These are phyloP conservation scores for Mycena indigotica DNA, from an alignment of 768 basidiomycete species.

Conservation along the genomic window DNA sequence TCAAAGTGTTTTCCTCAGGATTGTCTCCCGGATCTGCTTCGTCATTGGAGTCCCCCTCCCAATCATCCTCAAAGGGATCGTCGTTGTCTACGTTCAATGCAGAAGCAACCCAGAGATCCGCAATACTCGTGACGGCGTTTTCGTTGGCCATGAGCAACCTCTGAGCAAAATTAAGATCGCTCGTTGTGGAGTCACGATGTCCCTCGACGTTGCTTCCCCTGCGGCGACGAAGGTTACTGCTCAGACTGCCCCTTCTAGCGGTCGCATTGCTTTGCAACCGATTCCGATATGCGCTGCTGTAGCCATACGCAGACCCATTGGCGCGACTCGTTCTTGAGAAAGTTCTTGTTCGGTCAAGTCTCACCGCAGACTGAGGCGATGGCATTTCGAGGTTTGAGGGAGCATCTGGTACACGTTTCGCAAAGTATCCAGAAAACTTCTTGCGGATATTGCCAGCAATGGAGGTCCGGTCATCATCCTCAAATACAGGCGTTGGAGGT, in stretches of 20 bases:
- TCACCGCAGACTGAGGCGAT: conserved; percentile 44
- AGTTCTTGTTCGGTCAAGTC: conserved; percentile 46
- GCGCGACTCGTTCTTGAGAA: conserved; percentile 61
- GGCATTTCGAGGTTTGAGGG: conserved; percentile 34
- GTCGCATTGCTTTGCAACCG: conserved; percentile 53
- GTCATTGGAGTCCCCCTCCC: conserved; percentile 39
- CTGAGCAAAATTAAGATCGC: conserved; percentile 85
- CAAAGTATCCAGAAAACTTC: conserved; percentile 63
- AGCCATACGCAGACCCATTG: conserved; percentile 83
- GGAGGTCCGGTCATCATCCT: conserved; percentile 42
- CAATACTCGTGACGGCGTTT: conserved; percentile 90
- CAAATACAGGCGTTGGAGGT: conserved; percentile 49
- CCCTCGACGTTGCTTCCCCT: conserved; percentile 53
- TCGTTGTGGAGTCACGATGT: conserved; percentile 41
- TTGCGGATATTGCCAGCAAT: conserved; percentile 46
- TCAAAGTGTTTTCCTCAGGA: background rate
- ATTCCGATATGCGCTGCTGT: conserved; percentile 58
- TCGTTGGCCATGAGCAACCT: conserved; percentile 91
- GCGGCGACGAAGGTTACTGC: conserved; percentile 52
- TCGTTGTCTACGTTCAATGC: conserved; percentile 95
- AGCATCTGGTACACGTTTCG: conserved; percentile 50
- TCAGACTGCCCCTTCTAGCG: conserved; percentile 56
- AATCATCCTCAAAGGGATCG: conserved; percentile 69
- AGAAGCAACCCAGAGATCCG: conserved; percentile 96
- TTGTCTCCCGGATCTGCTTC: conserved; percentile 35